Evolutionary conservation across 2,329 filamentous ascomycete genomes (phyloP).

Genomic region (Herpotrichia juniperi): DNA sequence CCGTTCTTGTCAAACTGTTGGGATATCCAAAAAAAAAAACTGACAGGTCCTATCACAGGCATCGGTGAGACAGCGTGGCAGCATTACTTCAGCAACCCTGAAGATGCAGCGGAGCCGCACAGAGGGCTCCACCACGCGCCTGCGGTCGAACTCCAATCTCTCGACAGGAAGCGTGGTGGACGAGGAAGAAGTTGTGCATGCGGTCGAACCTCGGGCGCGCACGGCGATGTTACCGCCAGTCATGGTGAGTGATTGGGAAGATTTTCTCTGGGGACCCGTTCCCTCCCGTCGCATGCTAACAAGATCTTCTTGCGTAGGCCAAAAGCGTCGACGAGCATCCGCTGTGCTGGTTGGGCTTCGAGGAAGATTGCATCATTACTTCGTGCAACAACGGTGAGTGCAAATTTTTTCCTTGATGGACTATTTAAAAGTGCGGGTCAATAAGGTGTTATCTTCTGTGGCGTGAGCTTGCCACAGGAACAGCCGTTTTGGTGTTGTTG

Average conservation of each 20-base stretch:
- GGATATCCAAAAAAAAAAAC: not conserved
- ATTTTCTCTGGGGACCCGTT: not conserved
- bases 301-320: conserved; percentile 57
- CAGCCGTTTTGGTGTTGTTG: conserved; percentile 18
- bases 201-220: conserved; percentile 81
- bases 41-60: conserved; percentile 42
- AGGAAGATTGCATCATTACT: conserved; percentile 89
- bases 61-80: conserved; percentile 62
- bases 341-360: conserved; percentile 89
- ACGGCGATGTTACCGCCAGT: conserved; percentile 91
- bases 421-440: conserved; percentile 6
- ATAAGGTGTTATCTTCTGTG: conserved; percentile 28
- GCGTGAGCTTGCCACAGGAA: conserved; percentile 28
- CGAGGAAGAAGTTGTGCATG: conserved; percentile 70
- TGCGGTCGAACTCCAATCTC: conserved; percentile 74
- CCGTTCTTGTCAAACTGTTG: not conserved
- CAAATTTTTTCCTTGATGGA: conserved; percentile 15
- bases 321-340: conserved; percentile 87
- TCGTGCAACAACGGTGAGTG: conserved; percentile 85
- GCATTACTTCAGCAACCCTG: conserved; percentile 57
- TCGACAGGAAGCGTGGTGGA: conserved; percentile 61
- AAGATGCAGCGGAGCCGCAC: conserved; percentile 59
- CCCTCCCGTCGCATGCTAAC: no score
- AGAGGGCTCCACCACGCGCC: conserved; percentile 64
- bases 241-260: conserved; percentile 64